Conservation (phyloP, 164 flowering plant genomes). For the Magnolia officinalis region DNA sequence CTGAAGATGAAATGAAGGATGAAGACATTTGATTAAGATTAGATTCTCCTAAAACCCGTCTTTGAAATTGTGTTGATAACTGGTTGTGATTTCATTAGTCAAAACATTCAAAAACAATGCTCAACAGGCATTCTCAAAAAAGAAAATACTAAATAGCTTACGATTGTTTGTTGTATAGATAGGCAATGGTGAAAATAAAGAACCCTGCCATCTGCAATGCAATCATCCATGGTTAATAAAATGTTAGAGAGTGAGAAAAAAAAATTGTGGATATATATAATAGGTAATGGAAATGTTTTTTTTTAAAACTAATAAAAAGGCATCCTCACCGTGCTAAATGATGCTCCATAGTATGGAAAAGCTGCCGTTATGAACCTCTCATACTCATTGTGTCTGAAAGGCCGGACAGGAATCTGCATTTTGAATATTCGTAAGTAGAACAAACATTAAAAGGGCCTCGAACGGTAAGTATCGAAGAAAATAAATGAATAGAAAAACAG, state of each 20-base stretch:
- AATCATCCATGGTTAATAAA: neutral
- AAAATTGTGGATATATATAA: neutral
- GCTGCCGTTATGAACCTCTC: slow-evolving; percentile 93
- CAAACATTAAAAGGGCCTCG: neutral
- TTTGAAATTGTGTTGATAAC: neutral
- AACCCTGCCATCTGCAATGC: slow-evolving; percentile 84
- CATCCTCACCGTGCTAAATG: slow-evolving; percentile 73
- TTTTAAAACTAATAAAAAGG: slow-evolving; percentile 5
- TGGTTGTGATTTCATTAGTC: neutral
- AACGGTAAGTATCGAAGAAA: neutral
- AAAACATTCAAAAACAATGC: neutral
- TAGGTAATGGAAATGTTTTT: neutral
- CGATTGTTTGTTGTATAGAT: slow-evolving; percentile 65
- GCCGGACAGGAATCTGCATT: slow-evolving; percentile 94
- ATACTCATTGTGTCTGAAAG: slow-evolving; percentile 93
- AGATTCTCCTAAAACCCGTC: no score
- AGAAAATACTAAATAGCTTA: neutral
- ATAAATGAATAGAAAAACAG: neutral
- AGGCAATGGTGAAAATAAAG: slow-evolving; percentile 64
- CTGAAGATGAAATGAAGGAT: neutral
- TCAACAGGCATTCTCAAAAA: neutral
- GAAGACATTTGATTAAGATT: neutral
- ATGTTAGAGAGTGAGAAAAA: no score
- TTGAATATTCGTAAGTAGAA: neutral
- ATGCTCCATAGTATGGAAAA: slow-evolving; percentile 87